Evolutionary conservation across 768 basidiomycete genomes (phyloP), one percentile per base, ranked within the genome.

Genomic region (Melanogaster broomeanus): DNA sequence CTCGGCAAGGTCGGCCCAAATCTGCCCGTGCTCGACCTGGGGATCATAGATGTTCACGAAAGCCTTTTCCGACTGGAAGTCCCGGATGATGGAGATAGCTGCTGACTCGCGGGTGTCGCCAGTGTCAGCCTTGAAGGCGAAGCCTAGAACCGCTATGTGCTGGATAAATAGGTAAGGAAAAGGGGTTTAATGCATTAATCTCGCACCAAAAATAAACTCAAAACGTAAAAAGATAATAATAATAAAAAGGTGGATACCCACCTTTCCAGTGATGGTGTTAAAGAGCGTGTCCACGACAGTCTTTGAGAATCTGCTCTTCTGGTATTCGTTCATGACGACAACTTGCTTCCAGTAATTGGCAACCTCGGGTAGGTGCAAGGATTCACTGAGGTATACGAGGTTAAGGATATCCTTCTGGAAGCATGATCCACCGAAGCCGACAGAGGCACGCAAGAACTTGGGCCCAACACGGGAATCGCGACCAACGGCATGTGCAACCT

Each of bases 331-430:
- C 89, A 98, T 90, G 65, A 91, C 87, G 22, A 98, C 95, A 31
- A 99, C 95, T 68, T 95, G 90, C 46, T 83, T 82, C 97, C 97
- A 99, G 79, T 99, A 99, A 16, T 87, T 88, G 27, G 96, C 97
- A 24, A 99, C 95, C 71, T 98, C 93, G 34, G 95, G 94, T 48
- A 99, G 80, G 73, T 98, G 93, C 49, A 93, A 74, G 56, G 89
- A 93, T 75, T 98, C 95, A 66, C 85, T 88, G 39, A 99, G 84
- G 76, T 99, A 99, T 40, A 98, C 97, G 55, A 99, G 79, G 77
- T 99, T 99, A 65, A 99, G 85, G 72, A 98, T 98, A 67, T 99
- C 96, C 72, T 99, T 98, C 76, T 98, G 96, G 90, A 99, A 99
- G 77, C 96, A 99, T 12, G 89, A 92, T 33, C 97, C 97, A 55